phyloP scores from a whole-genome alignment of 352 stramenopile genomes.

The Phytopythium aichiense region DNA sequence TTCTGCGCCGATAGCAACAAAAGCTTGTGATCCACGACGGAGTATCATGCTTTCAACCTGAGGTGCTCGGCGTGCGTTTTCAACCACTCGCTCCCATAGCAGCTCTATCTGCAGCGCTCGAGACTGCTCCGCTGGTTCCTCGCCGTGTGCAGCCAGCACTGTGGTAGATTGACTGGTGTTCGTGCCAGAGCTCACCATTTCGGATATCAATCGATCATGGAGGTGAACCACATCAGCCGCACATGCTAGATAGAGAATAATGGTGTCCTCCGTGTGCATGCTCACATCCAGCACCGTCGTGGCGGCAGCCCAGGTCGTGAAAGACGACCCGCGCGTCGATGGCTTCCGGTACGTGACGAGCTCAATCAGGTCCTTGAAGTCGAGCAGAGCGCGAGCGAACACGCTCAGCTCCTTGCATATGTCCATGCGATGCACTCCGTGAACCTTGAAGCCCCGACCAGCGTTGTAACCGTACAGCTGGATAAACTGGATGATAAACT shows the following conservation, averaged over 20 bases:
- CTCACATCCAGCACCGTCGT: conserved; percentile 17
- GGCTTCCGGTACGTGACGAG: conserved; percentile 34
- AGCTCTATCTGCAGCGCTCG: conserved; percentile 1
- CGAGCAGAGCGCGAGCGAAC: conserved; percentile 32
- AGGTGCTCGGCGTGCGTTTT: not conserved
- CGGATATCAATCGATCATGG: conserved; percentile 46
- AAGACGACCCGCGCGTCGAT: conserved; percentile 14
- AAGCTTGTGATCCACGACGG: not conserved
- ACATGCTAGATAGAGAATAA: conserved; percentile 41
- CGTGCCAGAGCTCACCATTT: not conserved
- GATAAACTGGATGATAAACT: conserved; percentile 64
- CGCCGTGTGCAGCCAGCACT: not conserved
- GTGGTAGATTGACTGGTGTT: not conserved
- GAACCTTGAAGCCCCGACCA: conserved; percentile 22
- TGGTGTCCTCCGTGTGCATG: conserved; percentile 38
- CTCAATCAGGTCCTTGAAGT: conserved; percentile 41
- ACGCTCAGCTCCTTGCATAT: conserved; percentile 42
- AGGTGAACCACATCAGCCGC: conserved; percentile 49
- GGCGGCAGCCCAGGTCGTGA: conserved; percentile 1
- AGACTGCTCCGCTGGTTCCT: not conserved
- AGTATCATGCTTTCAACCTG: conserved; percentile 7
- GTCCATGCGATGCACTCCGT: conserved; percentile 26
- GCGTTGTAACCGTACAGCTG: conserved; percentile 48
- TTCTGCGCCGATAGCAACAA: not conserved
- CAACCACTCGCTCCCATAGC: conserved; percentile 5